These are phyloP conservation scores for Didymosphaeria variabile DNA, from an alignment of 2,329 filamentous ascomycete genomes.

Conservation along the genomic window DNA sequence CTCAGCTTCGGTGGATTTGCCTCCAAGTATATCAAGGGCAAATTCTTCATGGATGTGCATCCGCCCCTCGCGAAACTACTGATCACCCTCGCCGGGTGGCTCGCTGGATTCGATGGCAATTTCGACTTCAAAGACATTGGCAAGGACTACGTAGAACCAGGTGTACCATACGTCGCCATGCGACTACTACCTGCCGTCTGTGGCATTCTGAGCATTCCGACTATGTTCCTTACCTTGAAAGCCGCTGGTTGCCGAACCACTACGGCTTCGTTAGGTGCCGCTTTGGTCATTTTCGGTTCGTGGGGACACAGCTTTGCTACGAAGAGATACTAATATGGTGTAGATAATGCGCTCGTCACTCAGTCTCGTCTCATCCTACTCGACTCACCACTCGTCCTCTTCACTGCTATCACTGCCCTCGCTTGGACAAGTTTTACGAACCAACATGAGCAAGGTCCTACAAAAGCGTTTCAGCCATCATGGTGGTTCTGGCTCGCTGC, in stretches of 20 bases:
- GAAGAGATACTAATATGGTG: conserved; percentile 26
- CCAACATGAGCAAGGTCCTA: conserved; percentile 91
- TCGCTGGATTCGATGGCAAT: conserved; percentile 92
- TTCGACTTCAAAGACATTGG: conserved; percentile 99
- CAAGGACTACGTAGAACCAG: conserved; percentile 95
- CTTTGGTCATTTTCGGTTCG: conserved; percentile 88
- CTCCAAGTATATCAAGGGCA: conserved; percentile 98
- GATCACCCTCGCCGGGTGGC: conserved; percentile 91
- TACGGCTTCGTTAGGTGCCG: conserved; percentile 83
- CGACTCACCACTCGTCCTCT: conserved; percentile 92
- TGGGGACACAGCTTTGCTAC: not conserved
- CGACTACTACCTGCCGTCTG: conserved; percentile 89
- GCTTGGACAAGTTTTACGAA: conserved; percentile 94
- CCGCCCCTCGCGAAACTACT: conserved; percentile 96
- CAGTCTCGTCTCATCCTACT: conserved; percentile 95
- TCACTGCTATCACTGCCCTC: conserved; percentile 89
- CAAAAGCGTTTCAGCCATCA: conserved; percentile 83
- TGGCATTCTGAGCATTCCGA: conserved; percentile 86
- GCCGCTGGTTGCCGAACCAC: conserved; percentile 86
- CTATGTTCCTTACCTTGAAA: conserved; percentile 95
- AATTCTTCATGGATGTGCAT: conserved; percentile 99
- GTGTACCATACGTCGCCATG: conserved; percentile 98
- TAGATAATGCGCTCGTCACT: conserved; percentile 94
- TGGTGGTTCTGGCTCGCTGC: conserved; percentile 99
- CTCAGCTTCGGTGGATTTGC: conserved; percentile 94